Base-by-base conservation (phyloP, 2,329 filamentous ascomycete genomes). In the Microsporum canis region DNA sequence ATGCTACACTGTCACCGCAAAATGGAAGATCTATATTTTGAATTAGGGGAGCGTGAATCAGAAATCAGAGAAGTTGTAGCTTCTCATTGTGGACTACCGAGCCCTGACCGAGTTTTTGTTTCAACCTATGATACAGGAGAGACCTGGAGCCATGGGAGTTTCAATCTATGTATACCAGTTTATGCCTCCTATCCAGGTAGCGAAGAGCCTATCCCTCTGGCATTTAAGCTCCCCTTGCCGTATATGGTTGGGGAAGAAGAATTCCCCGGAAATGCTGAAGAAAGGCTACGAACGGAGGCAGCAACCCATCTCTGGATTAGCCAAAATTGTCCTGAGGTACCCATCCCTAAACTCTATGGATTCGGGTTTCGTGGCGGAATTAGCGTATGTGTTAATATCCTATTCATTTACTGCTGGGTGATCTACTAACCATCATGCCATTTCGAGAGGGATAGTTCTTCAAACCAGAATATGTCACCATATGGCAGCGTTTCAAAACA, bases 361-460 rank as follows among this genome's bases (percentile, higher is more conserved):
- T 67, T 68, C 61, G 66, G 69, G 7, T 62, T 73, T 56, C 61
- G 64, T n/a, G 59, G 62, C 33, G 62, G 62, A 12, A n/a, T 62
- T 2, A 65, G 57, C 60, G 64, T 64, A 41, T 43, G 64, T 64
- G n/a, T 47, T 6, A 3, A 10, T 41, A 41, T 6, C 14, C 23
- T 36, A 14, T 58, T 10, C 17, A 34, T 14, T 43, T 4, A 53
- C 3, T 23, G 17, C 3, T 39, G 36, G 36, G 23, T 60, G 31
- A 58, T 47, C 23, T 36, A 29, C 17, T 12, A 5, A 49, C 45
- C 12, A 49, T 3, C 23, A 49, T 5, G 7, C 17, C 27, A 5
- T 8, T 49, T 49, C 10, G 27, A 23, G 3, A 43, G 34, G 23
- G 10, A 55, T 34, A 65, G 64, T 64, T 62, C 47, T 61, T 38